These are phyloP conservation scores for Boletus reticulatus DNA, from an alignment of 768 basidiomycete species.

Conservation along the genomic window DNA sequence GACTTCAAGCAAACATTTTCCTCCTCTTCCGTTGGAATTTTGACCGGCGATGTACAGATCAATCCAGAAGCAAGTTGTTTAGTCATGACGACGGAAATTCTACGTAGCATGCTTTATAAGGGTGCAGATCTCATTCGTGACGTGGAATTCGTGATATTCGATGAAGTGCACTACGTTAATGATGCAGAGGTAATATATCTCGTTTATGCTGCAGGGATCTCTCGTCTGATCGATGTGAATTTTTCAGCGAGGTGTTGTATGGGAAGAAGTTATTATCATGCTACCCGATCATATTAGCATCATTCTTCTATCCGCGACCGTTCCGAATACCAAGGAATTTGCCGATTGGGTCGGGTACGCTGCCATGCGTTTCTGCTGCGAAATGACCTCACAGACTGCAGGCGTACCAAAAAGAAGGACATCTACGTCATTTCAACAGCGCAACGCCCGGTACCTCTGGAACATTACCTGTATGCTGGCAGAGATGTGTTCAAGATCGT, in stretches of 20 bases:
- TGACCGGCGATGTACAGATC: slow-evolving; percentile 99
- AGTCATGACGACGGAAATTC: slow-evolving; percentile 97
- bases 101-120: slow-evolving; percentile 98
- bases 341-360: slow-evolving; percentile 98
- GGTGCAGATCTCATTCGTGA: slow-evolving; percentile 98
- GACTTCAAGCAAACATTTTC: slow-evolving; percentile 98
- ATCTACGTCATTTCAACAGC: slow-evolving; percentile 98
- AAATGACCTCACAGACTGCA: slow-evolving; percentile 31
- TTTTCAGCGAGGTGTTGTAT: slow-evolving; percentile 90
- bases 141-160: slow-evolving; percentile 99
- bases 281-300: slow-evolving; percentile 98
- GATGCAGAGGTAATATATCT: slow-evolving; percentile 80
- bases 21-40: slow-evolving; percentile 86
- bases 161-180: slow-evolving; percentile 99
- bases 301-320: slow-evolving; percentile 94
- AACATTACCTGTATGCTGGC: slow-evolving; percentile 96
- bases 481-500: slow-evolving; percentile 92
- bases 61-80: slow-evolving; percentile 97
- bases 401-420: slow-evolving; percentile 98
- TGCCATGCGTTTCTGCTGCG: slow-evolving; percentile 6
- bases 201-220: neutral
- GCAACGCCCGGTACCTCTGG: slow-evolving; percentile 94
- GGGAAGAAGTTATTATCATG: slow-evolving; percentile 99
- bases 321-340: slow-evolving; percentile 97
- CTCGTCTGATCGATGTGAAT: slow-evolving; percentile 13